Evolutionary conservation across 495 filamentous ascomycete species (phyloP), one percentile per base, ranked within the genome.

Genomic region (Xylaria intraflava): DNA sequence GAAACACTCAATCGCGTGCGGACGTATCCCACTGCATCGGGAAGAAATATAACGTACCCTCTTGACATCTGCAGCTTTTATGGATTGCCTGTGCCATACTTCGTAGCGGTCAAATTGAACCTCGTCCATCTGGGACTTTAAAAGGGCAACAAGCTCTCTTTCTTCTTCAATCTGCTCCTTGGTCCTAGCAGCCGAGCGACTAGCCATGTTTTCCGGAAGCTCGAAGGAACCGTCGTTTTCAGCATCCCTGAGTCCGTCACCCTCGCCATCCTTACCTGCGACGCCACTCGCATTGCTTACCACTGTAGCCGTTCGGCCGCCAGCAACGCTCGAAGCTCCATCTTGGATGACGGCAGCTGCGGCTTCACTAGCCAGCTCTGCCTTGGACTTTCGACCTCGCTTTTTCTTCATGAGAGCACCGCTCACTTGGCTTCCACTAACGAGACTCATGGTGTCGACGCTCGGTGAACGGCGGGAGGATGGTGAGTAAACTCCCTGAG

Each of bases 81-180:
- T 71, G 55, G 87, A 89, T 10, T 80, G 77, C 6, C 83, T 81
- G 49, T 88, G 82, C 71, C 81, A 91, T 22, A 80, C 72, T 57
- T 87, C 85, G 56, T 87, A 93, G 44, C 90, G 81, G 36, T 82
- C 72, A 16, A 79, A 82, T 65, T 95, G 89, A 24, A 82, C 68
- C 0, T 68, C 63, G 49, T 82, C 81, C 60, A 95, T 84, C n/a
- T 78, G 79, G 51, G 80, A 73, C 31, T 89, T 79, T 40, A 95
- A 72, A 45, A 92, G 65, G 1, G 66, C 74, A 24, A 81, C 82
- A 52, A 67, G 52, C 14, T 68, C 76, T 62, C 85, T 83, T 65
- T 90, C 84, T 68, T 84, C 83, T 65, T 83, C 78, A 42, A 83
- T 78, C 61, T 85, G 83, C 44, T 83, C 83, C 62, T 85, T 80